Base-by-base conservation (phyloP, 2,329 filamentous ascomycete genomes). In the Parascedosporium putredinis region DNA sequence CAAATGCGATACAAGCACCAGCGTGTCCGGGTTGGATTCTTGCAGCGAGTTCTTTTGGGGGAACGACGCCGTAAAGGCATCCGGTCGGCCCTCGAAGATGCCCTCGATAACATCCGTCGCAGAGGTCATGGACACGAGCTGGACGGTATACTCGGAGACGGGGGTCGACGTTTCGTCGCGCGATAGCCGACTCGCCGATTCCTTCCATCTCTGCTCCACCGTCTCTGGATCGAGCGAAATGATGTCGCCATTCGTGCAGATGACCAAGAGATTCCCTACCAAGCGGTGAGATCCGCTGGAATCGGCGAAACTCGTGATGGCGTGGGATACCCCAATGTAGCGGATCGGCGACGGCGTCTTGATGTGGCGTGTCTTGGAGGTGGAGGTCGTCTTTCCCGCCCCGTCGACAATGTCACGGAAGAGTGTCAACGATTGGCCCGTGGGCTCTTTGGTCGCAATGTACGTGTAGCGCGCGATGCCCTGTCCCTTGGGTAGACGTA, bases 171-270 rank as follows among this genome's bases (percentile, higher is more conserved):
- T 54, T 25, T 69, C 56, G 29, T 73, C 72, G 46, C 69, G 68
- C 27, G 64, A 62, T 43, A 75, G 62, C 3, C 61, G 65, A 9
- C 68, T 66, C 2, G 71, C 58, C 8, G 70, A 67, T 8, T 67
- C 67, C 49, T 62, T 65, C 74, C 74, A 79, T 55, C 63, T 71
- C 49, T 71, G 62, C 51, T 70, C 57, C 18, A 79, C 60, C 4
- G 59, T 68, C 50, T 84, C 78, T 2, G 76, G 75, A 43, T 81
- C 76, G 12, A 86, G 67, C 50, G 78, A 81, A 7, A 76, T 58
- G 18, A 85, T 66, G 51, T 81, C 73, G 31, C 84, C 84, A 53
- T 82, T 73, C 38, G 74, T 66, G 51, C 78, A 76, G 1, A 86
- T 70, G 2, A 72, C 70, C 20, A 87, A 56, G 2, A 88, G 44